phyloP scores from a whole-genome alignment of 2,329 filamentous ascomycete species.

The Drechslerella stenobrocha region DNA sequence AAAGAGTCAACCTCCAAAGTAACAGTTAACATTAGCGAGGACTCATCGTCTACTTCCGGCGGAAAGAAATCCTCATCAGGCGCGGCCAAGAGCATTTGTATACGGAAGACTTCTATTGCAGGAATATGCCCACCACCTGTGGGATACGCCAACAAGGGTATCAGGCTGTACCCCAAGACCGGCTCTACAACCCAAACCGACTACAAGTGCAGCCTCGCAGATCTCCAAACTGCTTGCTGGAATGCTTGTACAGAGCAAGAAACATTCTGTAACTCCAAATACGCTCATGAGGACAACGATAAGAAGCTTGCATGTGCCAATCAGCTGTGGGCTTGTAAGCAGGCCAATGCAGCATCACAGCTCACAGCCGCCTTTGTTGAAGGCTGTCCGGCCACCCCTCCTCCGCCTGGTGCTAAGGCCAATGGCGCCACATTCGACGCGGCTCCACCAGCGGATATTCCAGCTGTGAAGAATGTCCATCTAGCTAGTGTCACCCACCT shows the following conservation, averaged over 20 bases:
- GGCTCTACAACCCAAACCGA: slow-evolving; percentile 15
- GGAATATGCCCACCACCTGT: slow-evolving; percentile 2
- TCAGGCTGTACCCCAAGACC: slow-evolving; percentile 15
- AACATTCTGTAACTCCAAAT: slow-evolving; percentile 5
- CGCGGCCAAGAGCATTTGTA: background rate
- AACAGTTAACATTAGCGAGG: too few relatives aligned
- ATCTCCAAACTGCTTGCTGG: slow-evolving; percentile 11
- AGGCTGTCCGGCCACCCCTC: background rate
- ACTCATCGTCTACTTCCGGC: too few relatives aligned
- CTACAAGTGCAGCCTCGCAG: slow-evolving; percentile 5
- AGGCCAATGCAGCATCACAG: background rate
- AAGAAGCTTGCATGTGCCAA: slow-evolving; percentile 15
- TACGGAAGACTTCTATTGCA: slow-evolving; percentile 6
- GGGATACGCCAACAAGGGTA: background rate
- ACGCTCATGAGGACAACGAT: background rate
- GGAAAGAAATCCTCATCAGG: background rate
- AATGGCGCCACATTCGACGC: background rate
- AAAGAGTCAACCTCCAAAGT: too few relatives aligned
- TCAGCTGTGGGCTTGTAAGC: slow-evolving; percentile 1
- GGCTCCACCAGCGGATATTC: background rate
- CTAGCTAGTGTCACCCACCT: background rate
- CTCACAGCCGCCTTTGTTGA: background rate
- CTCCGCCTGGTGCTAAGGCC: background rate
- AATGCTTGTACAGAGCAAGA: slow-evolving; percentile 23
- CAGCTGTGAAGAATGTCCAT: background rate